Percentiles rank a stretch among this genome's conserved stretches.
These are phyloP conservation scores for Lumnitzera racemosa DNA, from an alignment of 345 rosid species.

Conservation along the genomic window DNA sequence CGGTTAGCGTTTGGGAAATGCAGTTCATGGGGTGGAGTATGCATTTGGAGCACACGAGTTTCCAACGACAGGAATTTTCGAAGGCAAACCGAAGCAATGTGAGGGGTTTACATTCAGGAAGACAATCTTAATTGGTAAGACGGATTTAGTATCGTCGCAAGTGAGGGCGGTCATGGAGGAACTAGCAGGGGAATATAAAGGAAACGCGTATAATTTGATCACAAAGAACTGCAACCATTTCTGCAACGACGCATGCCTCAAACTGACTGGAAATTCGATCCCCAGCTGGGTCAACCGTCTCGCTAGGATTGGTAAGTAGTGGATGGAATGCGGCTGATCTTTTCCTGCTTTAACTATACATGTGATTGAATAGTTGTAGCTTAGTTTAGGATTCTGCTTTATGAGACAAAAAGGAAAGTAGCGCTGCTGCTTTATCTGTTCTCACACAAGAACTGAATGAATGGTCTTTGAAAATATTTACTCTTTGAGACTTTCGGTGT, in stretches of 20 bases:
- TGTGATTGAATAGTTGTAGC: no score
- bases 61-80: constrained; percentile 90
- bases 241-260: constrained; percentile 79
- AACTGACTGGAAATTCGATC: constrained; percentile 71
- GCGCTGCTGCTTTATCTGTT: no score
- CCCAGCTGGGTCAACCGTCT: constrained; percentile 97
- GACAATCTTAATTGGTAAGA: constrained; percentile 79
- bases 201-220: constrained; percentile 84
- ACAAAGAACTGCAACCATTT: constrained; percentile 98
- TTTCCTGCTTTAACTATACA: no score
- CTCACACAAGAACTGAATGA: no score
- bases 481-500: no score
- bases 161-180: constrained; percentile 81
- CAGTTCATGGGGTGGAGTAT: constrained; percentile 92
- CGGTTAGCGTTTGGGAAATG: constrained; percentile 1
- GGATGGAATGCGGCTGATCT: neutral
- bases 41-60: constrained; percentile 97
- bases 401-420: no score
- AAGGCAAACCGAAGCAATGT: constrained; percentile 84
- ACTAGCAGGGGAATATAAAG: constrained; percentile 58
- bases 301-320: constrained; percentile 73
- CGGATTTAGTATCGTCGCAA: constrained; percentile 52
- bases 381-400: no score
- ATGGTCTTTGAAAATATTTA: no score
- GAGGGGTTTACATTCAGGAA: constrained; percentile 88